Evolutionary conservation across 352 stramenopile genomes (phyloP).

Genomic region (Elongisporangium anandrum): DNA sequence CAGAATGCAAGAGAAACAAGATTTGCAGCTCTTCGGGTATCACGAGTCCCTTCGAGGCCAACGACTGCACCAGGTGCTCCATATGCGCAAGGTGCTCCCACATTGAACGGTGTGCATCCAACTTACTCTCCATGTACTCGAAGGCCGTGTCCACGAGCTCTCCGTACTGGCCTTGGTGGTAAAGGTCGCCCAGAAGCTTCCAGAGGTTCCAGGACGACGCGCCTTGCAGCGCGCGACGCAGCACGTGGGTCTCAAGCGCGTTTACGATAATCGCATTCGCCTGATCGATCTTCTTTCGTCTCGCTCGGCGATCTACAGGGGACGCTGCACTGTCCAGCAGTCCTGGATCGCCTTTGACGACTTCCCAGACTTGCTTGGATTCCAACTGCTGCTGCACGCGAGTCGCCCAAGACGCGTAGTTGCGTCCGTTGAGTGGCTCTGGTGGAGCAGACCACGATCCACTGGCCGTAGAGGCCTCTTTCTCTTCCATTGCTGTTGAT

Average conservation of each 20-base stretch:
- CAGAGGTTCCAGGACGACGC: not conserved
- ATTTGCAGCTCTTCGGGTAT: not conserved
- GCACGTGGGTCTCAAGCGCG: not conserved
- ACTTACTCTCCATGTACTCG: not conserved
- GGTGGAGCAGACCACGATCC: not conserved
- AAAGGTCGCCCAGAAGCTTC: not conserved
- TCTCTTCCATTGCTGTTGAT: not conserved
- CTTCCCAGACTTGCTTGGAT: not conserved
- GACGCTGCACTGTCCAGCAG: not conserved
- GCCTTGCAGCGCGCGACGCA: not conserved
- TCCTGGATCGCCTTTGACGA: not conserved
- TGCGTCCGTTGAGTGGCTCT: not conserved
- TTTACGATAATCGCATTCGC: not conserved
- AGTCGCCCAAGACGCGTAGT: not conserved
- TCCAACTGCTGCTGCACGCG: not conserved
- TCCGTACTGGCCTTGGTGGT: not conserved
- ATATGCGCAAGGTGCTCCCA: not conserved
- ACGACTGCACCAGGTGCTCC: not conserved
- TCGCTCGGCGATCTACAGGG: not conserved
- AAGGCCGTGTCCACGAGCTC: not conserved
- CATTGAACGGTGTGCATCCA: not conserved
- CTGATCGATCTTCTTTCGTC: not conserved
- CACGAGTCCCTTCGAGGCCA: not conserved
- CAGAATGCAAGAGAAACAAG: not conserved
- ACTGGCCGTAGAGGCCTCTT: not conserved